Evolutionary conservation across 2,329 filamentous ascomycete genomes (phyloP).

Genomic region (Botrytis fragariae): DNA sequence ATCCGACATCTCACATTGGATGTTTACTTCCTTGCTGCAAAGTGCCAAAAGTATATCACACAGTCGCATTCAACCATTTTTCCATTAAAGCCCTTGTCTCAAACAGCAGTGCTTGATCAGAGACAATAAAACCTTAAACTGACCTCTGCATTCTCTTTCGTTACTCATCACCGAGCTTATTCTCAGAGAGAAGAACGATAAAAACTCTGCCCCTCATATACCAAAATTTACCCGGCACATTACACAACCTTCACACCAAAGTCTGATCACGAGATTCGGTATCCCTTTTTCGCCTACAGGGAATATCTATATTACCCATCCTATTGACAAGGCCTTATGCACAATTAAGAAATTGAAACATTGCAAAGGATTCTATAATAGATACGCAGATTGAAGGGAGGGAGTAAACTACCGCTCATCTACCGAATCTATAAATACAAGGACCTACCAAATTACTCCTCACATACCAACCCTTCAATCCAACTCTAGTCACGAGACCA

Average conservation of each 20-base stretch:
- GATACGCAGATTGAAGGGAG: background rate
- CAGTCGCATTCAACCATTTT: background rate
- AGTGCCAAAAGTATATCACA: conserved; percentile 4
- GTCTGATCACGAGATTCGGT: background rate
- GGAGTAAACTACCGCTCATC: background rate
- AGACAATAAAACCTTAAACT: conserved; percentile 10
- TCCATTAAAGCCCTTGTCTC: background rate
- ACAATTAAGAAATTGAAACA: background rate
- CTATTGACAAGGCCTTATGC: background rate
- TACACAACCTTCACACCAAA: background rate
- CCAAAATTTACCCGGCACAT: background rate
- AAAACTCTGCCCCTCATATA: background rate
- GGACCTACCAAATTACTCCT: background rate
- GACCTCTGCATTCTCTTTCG: background rate
- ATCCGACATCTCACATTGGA: background rate
- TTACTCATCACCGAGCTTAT: background rate
- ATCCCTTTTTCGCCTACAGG: background rate
- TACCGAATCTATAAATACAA: background rate
- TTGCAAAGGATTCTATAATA: background rate
- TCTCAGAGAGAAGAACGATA: background rate
- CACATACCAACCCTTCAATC: background rate
- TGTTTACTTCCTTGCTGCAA: background rate
- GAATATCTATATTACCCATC: background rate
- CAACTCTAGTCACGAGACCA: conserved; percentile 1
- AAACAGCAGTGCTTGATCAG: background rate